Percentiles rank a stretch among this genome's conserved stretches.
Conservation (phyloP, 1,284 basidiomycete genomes). For the Anthracocystis panici-leucophaei region DNA sequence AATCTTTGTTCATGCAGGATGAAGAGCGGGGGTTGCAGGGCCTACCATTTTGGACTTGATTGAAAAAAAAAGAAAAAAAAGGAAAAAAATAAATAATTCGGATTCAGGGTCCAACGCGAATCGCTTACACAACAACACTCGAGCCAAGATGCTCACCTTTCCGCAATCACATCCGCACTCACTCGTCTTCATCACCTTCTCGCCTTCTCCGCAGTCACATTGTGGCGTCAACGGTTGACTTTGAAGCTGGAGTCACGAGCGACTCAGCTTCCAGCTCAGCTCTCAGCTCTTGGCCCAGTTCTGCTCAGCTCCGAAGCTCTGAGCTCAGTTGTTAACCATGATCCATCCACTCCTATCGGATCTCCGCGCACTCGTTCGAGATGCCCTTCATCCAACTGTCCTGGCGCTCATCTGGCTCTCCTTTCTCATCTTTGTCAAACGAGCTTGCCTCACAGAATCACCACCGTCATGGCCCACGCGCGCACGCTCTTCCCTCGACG, state of each 20-base stretch:
- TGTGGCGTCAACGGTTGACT: neutral
- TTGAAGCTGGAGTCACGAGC: no score
- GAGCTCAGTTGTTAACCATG: neutral
- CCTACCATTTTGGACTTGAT: neutral
- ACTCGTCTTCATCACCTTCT: neutral
- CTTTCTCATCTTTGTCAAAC: conserved; percentile 25
- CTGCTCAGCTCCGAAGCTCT: neutral
- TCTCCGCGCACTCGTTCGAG: conserved; percentile 6
- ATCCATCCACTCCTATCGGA: neutral
- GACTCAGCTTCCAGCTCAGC: no score
- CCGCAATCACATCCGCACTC: conserved; percentile 1
- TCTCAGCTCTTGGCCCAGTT: no score
- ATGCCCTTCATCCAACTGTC: conserved; percentile 31
- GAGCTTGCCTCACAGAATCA: neutral
- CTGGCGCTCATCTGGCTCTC: conserved; percentile 36
- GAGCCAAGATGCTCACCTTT: neutral
- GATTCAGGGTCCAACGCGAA: neutral
- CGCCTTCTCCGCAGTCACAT: neutral
- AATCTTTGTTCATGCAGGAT: neutral
- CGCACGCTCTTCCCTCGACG: conserved; percentile 19
- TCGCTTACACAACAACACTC: conserved; percentile 1
- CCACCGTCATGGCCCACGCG: conserved; percentile 10
- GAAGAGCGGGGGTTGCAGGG: neutral
- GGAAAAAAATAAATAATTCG: no score
- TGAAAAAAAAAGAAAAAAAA: neutral